Conservation (phyloP, 495 filamentous ascomycete genomes). For the Sporormia fimetaria region DNA sequence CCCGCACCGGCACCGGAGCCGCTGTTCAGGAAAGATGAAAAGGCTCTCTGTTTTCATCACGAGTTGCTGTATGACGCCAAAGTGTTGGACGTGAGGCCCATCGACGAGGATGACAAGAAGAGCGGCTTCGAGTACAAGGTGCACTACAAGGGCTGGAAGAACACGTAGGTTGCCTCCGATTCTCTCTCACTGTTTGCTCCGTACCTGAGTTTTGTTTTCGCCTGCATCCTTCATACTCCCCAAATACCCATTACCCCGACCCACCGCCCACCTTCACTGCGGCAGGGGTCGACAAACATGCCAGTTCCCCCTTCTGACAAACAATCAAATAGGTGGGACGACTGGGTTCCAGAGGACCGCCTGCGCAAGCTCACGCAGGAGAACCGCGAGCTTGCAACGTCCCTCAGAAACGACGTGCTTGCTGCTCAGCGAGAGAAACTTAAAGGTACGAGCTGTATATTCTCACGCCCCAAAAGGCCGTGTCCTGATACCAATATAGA, state of each 20-base stretch:
- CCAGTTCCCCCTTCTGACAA: conserved; percentile 4
- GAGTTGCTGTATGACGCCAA: conserved; percentile 96
- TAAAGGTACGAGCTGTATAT: too few relatives aligned
- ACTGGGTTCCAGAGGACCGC: conserved; percentile 93
- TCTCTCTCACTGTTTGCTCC: conserved; percentile 6
- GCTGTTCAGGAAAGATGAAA: conserved; percentile 77
- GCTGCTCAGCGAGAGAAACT: conserved; percentile 40
- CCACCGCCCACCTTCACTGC: background rate
- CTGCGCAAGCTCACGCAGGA: conserved; percentile 90
- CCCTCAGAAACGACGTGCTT: conserved; percentile 51
- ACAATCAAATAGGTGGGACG: conserved; percentile 78
- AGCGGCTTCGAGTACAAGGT: conserved; percentile 75
- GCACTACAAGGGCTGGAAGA: conserved; percentile 99
- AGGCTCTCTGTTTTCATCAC: conserved; percentile 91
- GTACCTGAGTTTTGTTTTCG: conserved; percentile 7
- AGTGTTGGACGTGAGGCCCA: conserved; percentile 62
- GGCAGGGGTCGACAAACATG: background rate
- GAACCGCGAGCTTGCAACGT: conserved; percentile 72
- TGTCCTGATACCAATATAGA: too few relatives aligned
- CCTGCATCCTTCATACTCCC: background rate
- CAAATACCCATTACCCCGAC: background rate
- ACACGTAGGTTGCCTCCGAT: conserved; percentile 64
- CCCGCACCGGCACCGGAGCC: conserved; percentile 41
- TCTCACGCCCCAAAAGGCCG: too few relatives aligned
- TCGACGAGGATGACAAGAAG: conserved; percentile 56